Conservation (phyloP, 2,329 filamentous ascomycete species). For the Coniochaeta hoffmannii region DNA sequence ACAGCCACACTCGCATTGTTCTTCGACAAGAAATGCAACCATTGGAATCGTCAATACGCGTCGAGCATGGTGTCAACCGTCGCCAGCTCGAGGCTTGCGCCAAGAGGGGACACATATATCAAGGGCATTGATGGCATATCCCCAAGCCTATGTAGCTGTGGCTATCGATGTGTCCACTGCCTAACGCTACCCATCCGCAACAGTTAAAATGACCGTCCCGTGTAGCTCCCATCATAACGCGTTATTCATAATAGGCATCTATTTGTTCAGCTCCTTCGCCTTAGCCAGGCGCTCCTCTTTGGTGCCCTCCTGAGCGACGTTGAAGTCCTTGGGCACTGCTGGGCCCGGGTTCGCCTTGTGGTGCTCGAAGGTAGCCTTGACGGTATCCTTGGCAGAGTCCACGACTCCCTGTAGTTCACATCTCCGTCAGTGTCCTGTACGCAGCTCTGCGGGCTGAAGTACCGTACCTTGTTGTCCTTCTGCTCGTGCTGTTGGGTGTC, state of each 20-base stretch:
- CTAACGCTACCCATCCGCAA: background rate
- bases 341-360: slow-evolving; percentile 52
- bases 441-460: too few species aligned
- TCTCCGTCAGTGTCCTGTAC: background rate
- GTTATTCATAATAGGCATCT: slow-evolving; percentile 7
- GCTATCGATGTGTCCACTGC: too few species aligned
- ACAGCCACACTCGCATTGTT: background rate
- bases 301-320: slow-evolving; percentile 47
- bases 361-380: slow-evolving; percentile 40
- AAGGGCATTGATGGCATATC: too few species aligned
- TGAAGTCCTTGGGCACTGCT: slow-evolving; percentile 45
- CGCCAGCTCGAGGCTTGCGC: background rate
- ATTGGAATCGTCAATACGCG: background rate
- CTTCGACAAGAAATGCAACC: background rate
- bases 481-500: slow-evolving; percentile 20
- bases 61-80: background rate
- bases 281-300: slow-evolving; percentile 63
- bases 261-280: slow-evolving; percentile 60
- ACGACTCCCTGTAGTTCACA: background rate
- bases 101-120: too few species aligned
- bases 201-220: background rate
- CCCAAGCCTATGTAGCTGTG: too few species aligned
- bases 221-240: background rate
- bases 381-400: slow-evolving; percentile 15
- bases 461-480: slow-evolving; percentile 5